phyloP scores from a whole-genome alignment of 352 stramenopile species.

The Phytophthora foliorum region DNA sequence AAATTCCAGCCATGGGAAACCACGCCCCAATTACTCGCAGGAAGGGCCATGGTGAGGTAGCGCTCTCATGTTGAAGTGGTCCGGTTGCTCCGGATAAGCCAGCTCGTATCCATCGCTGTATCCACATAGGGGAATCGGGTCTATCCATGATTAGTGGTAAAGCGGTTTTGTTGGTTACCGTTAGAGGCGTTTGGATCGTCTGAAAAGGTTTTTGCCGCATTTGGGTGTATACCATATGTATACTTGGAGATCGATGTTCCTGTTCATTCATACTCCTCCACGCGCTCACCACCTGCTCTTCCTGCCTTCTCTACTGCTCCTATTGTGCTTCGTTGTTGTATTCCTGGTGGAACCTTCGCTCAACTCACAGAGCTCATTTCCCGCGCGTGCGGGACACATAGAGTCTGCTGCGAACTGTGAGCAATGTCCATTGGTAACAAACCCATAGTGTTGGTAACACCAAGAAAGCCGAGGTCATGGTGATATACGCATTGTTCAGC shows the following conservation, averaged over 20 bases:
- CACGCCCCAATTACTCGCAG: conserved; percentile 12
- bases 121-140: neutral
- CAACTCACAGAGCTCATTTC: conserved; percentile 11
- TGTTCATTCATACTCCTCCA: neutral
- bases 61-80: conserved; percentile 7
- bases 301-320: neutral
- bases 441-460: conserved; percentile 8
- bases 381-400: conserved; percentile 8
- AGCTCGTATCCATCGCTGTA: neutral
- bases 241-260: no score
- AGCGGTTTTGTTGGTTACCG: neutral
- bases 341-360: conserved; percentile 5
- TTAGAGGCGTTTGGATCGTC: neutral
- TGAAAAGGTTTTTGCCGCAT: neutral
- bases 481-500: conserved; percentile 1
- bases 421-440: conserved; percentile 17
- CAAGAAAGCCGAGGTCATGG: no score
- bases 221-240: no score
- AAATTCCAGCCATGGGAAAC: conserved; percentile 6
- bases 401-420: conserved; percentile 10
- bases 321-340: neutral
- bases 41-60: conserved; percentile 5
- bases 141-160: no score
- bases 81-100: neutral
- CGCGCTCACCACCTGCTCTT: neutral